Evolutionary conservation across 225 moss, liverwort and hornwort genomes (phyloP), one percentile per base, ranked within the genome.

Genomic region (Marchantia polymorpha): DNA sequence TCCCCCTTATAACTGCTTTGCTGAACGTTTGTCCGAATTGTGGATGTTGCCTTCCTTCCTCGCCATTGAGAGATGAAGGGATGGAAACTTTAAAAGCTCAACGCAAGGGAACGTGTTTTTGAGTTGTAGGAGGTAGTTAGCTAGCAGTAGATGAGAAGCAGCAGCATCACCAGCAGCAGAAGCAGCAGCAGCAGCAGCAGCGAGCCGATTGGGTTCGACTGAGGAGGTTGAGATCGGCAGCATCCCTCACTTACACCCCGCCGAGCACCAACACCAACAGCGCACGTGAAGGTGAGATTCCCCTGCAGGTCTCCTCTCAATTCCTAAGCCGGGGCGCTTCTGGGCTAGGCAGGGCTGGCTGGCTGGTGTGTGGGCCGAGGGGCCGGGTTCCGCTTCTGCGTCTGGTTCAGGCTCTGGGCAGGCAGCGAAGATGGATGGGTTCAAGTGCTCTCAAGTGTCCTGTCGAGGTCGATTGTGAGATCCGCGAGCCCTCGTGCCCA

Each of bases 241-340:
- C 54, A 54, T 53, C 54, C 53, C n/a, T 54, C 26, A 29, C 27
- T 13, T 52, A 29, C 73, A 55, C 14, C 73, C 73, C 54, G 10
- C 25, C 51, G 27, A 29, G 27, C 15, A 54, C 54, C 73, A 73
- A 52, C 15, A 54, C 54, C 73, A 73, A 52, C 73, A 54, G 73
- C 73, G 26, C 27, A 60, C n/a, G 59, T 61, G 59, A 76, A 76
- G 61, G 76, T 76, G 59, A 76, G 76, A 76, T 76, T 76, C 39
- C 31, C 30, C 20, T 31, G 75, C 55, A 75, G 56, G 56, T 72
- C 23, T 72, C 72, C 9, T 25, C 26, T 53, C 53, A 73, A 11
- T 52, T 52, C 6, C 25, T 52, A 47, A 10, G 14, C 52, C 12
- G 72, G 56, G 56, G 23, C 14, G 23, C 26, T 5, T 51, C 72